Evolutionary conservation across 768 basidiomycete genomes (phyloP), one percentile per base, ranked within the genome.

Genomic region (Tylopilus vinaceipallidus): DNA sequence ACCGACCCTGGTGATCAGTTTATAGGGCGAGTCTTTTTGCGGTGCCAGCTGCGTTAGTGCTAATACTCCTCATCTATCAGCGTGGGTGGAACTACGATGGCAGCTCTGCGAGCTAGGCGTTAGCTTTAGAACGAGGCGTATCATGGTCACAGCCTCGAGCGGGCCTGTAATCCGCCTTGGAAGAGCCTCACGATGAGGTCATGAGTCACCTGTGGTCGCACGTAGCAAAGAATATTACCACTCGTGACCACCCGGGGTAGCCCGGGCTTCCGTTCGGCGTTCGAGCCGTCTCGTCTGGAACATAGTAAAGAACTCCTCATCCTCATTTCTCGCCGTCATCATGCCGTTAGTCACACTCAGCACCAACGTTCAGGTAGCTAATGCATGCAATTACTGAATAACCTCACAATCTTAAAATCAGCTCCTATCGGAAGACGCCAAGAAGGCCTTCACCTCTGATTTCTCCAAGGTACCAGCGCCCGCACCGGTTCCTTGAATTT

Each of bases 401-500:
- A n/a, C n/a, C n/a, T n/a, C n/a, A n/a, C n/a, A n/a, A 54, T 10
- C 20, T 22, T 23, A 22, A 32, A 39, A 27, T 32, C 35, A 60
- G 54, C 12, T 59, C 10, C 47, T 47, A 10, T 61, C 60, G 33
- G 59, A 59, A 23, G 57, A 61, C 22, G 68, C 67, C 39, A 63
- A 61, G 30, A 71, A 68, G 53, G 61, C 56, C 6, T 73, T 75
- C 46, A 56, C 67, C 26, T 67, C 75, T 14, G 77, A 83, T 52
- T 80, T 86, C 59, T 82, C 83, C 44, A 77, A 81, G 73, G 84
- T 80, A 54, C 19, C 57, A 47, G 16, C 27, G 38, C 9, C 34
- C 2, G 1, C 10, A 6, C 5, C 22, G n/a, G 11, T 17, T 20
- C n/a, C n/a, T 10, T 35, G 4, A 10, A 19, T 2, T 12, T 20